A percentile compares a stretch with the other conserved stretches of the same genome.
These are phyloP conservation scores for Colletotrichum sp. DNA, from an alignment of 2,329 filamentous ascomycete species.

Conservation along the genomic window DNA sequence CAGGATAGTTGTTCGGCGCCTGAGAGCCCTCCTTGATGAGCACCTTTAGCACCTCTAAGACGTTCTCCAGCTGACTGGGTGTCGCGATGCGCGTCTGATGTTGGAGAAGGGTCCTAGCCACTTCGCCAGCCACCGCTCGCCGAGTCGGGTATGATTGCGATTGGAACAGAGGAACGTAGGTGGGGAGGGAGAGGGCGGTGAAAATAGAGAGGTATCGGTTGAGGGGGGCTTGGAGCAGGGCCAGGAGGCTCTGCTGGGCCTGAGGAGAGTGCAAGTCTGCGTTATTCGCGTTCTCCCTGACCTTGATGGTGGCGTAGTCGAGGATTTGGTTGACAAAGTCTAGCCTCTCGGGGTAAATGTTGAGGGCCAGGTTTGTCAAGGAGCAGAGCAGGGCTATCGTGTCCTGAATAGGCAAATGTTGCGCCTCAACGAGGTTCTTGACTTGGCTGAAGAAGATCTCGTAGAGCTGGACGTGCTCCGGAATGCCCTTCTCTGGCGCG, in stretches of 20 bases:
- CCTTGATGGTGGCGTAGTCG: conserved; percentile 85
- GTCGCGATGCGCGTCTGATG: conserved; percentile 83
- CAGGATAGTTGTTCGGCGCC: conserved; percentile 81
- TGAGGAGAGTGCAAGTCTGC: conserved; percentile 90
- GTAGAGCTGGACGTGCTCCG: conserved; percentile 85
- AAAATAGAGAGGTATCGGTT: conserved; percentile 93
- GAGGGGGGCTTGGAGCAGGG: conserved; percentile 87
- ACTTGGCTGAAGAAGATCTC: conserved; percentile 98
- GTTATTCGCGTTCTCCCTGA: conserved; percentile 87
- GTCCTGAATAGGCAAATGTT: conserved; percentile 91
- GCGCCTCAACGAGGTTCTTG: conserved; percentile 88
- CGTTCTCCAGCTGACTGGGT: conserved; percentile 81
- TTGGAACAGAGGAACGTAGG: conserved; percentile 87
- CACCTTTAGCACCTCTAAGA: conserved; percentile 87
- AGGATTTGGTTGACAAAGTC: conserved; percentile 97
- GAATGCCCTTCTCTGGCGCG: conserved; percentile 58
- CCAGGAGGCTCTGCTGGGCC: conserved; percentile 87
- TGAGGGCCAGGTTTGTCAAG: conserved; percentile 88
- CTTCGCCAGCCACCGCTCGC: conserved; percentile 87
- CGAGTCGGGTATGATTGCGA: conserved; percentile 93
- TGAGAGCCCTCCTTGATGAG: conserved; percentile 93
- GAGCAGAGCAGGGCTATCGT: conserved; percentile 95
- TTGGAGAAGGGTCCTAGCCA: conserved; percentile 81
- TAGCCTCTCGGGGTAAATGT: conserved; percentile 90
- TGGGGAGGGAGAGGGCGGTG: conserved; percentile 91